Percentiles rank a stretch among this genome's conserved stretches.
These are phyloP conservation scores for Dothideomycetes sp. DNA, from an alignment of 2,329 filamentous ascomycete species.

Conservation along the genomic window DNA sequence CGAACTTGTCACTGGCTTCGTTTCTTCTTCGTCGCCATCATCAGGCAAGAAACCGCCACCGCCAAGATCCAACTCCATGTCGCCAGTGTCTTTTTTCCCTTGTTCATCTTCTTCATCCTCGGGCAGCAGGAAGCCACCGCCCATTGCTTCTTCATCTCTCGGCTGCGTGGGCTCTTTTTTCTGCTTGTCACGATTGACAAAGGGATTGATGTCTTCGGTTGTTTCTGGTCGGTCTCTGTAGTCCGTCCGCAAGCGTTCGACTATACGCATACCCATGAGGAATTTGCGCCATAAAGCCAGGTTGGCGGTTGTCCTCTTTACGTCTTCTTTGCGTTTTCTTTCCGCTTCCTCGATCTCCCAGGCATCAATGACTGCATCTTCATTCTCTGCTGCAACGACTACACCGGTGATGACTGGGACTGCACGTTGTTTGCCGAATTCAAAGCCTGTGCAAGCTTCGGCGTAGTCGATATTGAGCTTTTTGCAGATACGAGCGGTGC, in stretches of 20 bases:
- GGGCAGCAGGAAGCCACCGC: constrained; percentile 35
- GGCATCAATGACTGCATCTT: constrained; percentile 64
- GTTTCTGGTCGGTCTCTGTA: constrained; percentile 51
- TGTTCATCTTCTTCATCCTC: constrained; percentile 28
- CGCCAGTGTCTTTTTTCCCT: constrained; percentile 21
- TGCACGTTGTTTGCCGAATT: constrained; percentile 90
- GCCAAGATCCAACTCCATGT: constrained; percentile 22
- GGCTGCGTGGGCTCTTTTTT: constrained; percentile 21
- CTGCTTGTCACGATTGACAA: constrained; percentile 34
- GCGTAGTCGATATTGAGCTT: constrained; percentile 79
- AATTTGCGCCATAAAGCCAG: constrained; percentile 79
- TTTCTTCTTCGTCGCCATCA: constrained; percentile 20
- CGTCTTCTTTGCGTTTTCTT: constrained; percentile 66
- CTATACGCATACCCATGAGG: constrained; percentile 72
- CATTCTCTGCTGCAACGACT: constrained; percentile 74
- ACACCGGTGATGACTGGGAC: constrained; percentile 87
- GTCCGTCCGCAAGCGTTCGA: constrained; percentile 65
- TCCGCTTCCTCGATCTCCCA: constrained; percentile 68
- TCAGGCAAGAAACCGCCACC: constrained; percentile 31
- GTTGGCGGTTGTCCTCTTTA: constrained; percentile 66
- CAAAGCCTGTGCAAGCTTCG: constrained; percentile 91
- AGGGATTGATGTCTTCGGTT: constrained; percentile 48
- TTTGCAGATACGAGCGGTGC: constrained; percentile 71
- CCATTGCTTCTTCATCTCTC: constrained; percentile 16
- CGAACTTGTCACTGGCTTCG: constrained; percentile 14